Evolutionary conservation across 805 yeast species (phyloP).

Genomic region (Yarrowia porcina): DNA sequence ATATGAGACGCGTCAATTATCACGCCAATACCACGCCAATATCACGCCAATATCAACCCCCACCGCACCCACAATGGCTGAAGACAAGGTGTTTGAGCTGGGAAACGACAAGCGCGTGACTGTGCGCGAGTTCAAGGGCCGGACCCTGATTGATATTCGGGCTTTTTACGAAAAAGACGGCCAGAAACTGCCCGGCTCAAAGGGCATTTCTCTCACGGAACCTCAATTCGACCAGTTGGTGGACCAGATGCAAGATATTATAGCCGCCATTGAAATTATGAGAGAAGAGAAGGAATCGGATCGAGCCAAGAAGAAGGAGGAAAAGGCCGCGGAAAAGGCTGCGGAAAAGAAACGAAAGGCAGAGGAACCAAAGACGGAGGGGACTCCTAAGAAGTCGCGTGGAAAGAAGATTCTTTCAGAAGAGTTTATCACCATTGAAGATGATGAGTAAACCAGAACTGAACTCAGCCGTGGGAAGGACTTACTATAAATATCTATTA

Average conservation of each 20-base stretch:
- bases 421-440: background rate
- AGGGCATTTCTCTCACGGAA: conserved; percentile 41
- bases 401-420: background rate
- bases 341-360: conserved; percentile 11
- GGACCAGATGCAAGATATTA: conserved; percentile 29
- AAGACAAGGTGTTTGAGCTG: conserved; percentile 37
- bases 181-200: conserved; percentile 74
- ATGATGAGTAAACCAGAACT: too few relatives aligned
- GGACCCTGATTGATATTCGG: conserved; percentile 72
- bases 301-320: background rate
- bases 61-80: conserved; percentile 4
- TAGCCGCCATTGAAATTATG: conserved; percentile 30
- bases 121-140: conserved; percentile 66
- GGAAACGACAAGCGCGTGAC: conserved; percentile 66
- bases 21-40: too few relatives aligned
- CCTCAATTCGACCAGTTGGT: conserved; percentile 33
- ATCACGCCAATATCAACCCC: too few relatives aligned
- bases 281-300: conserved; percentile 6
- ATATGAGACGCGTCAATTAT: too few relatives aligned
- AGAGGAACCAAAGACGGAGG: background rate
- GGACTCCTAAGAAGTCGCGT: background rate
- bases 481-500: background rate
- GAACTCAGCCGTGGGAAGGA: too few relatives aligned
- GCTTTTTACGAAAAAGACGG: conserved; percentile 68
- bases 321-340: background rate